Percentiles rank a stretch among this genome's conserved stretches.
Conservation (phyloP, 2,329 filamentous ascomycete species). For the Nemania serpens region DNA sequence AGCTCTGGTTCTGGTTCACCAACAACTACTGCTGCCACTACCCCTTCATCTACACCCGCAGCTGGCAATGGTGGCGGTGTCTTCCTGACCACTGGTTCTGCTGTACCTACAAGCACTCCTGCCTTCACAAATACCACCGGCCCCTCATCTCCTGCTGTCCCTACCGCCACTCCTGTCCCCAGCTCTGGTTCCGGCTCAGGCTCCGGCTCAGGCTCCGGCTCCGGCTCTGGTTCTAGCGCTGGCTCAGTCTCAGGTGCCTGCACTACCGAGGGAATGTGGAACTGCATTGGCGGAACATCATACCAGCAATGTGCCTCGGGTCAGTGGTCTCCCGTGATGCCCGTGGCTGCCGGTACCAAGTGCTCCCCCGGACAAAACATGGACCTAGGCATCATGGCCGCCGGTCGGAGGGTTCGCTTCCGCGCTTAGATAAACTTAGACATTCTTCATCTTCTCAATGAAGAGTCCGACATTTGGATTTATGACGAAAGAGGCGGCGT, state of each 20-base stretch:
- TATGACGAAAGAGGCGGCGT: not conserved
- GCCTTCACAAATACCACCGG: not conserved
- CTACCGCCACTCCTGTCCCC: slow-evolving; percentile 26
- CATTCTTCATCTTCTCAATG: not conserved
- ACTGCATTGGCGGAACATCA: slow-evolving; percentile 55
- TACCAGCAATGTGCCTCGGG: slow-evolving; percentile 62
- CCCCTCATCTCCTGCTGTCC: slow-evolving; percentile 20
- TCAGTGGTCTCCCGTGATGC: slow-evolving; percentile 50
- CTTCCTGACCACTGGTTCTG: slow-evolving; percentile 29
- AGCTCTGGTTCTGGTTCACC: slow-evolving; percentile 23
- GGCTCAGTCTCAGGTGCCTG: slow-evolving; percentile 47
- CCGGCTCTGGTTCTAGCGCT: slow-evolving; percentile 35
- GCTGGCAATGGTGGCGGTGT: slow-evolving; percentile 29
- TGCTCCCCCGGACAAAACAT: slow-evolving; percentile 51
- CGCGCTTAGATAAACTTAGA: slow-evolving; percentile 30
- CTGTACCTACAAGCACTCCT: slow-evolving; percentile 4
- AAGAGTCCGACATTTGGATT: not conserved
- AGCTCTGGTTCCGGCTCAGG: slow-evolving; percentile 29
- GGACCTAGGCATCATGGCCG: slow-evolving; percentile 45
- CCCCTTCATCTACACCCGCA: slow-evolving; percentile 27
- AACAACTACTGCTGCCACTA: slow-evolving; percentile 21
- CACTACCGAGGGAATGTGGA: slow-evolving; percentile 55
- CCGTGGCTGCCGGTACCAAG: slow-evolving; percentile 51
- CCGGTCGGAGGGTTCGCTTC: slow-evolving; percentile 33
- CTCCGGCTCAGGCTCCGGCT: slow-evolving; percentile 22